Conservation (phyloP, 2,329 filamentous ascomycete genomes). For the Fusarium praegraminearum region DNA sequence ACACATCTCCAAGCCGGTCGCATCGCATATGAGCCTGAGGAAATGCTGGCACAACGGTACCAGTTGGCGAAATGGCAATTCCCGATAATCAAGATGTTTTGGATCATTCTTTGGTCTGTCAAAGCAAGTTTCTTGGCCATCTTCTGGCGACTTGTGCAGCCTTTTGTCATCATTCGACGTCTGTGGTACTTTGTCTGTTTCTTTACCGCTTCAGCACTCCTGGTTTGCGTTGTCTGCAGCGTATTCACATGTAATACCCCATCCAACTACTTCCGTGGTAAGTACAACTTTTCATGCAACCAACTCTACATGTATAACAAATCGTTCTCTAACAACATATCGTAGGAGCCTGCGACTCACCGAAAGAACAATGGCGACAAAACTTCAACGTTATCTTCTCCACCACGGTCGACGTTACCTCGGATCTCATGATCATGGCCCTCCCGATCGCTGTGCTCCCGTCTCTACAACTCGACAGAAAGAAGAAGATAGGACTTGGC, state of each 20-base stretch:
- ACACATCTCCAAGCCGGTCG: conserved; percentile 15
- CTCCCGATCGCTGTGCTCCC: conserved; percentile 27
- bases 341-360: conserved; percentile 9
- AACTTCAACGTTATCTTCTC: conserved; percentile 26
- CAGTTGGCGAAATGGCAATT: conserved; percentile 26
- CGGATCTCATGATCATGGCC: conserved; percentile 33
- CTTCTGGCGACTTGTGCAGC: conserved; percentile 21
- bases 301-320: rapidly evolving
- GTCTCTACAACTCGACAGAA: conserved; percentile 24
- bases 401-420: conserved; percentile 18
- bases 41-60: not conserved
- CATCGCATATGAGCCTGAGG: not conserved
- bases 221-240: conserved; percentile 21
- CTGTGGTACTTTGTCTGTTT: conserved; percentile 21
- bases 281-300: rapidly evolving
- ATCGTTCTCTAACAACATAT: not conserved
- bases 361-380: conserved; percentile 17
- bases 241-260: conserved; percentile 16
- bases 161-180: conserved; percentile 9
- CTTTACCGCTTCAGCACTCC: conserved; percentile 2
- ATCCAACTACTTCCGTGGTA: conserved; percentile 24
- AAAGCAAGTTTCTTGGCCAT: conserved; percentile 29
- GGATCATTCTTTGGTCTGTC: conserved; percentile 31
- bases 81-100: conserved; percentile 32
- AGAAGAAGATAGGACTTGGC: conserved; percentile 27